Percentiles rank a stretch among this genome's conserved stretches.
Conservation (phyloP, 2,329 filamentous ascomycete genomes). For the Colletotrichum sojae region DNA sequence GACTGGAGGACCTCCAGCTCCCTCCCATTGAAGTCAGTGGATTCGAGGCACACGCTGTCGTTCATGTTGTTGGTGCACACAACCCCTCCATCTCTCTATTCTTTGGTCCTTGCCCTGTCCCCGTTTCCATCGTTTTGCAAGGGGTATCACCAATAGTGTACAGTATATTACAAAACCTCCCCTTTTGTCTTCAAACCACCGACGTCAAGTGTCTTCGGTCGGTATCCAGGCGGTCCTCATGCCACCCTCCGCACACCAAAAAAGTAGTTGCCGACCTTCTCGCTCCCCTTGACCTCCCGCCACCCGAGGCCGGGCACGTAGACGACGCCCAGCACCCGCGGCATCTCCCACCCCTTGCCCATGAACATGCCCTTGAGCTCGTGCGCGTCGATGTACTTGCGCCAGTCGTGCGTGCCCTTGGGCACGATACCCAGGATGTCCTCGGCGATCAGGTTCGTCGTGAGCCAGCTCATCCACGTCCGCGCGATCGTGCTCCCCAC, state of each 20-base stretch:
- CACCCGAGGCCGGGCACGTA: slow-evolving; percentile 94
- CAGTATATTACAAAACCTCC: slow-evolving; percentile 25
- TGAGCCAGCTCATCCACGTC: slow-evolving; percentile 89
- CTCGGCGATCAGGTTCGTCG: slow-evolving; percentile 93
- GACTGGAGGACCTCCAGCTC: neutral
- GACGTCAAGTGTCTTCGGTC: neutral
- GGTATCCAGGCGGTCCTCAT: slow-evolving; percentile 22
- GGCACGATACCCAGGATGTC: slow-evolving; percentile 90
- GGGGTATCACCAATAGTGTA: slow-evolving; percentile 33
- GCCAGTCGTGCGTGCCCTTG: slow-evolving; percentile 94
- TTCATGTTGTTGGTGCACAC: no score
- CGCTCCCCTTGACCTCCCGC: slow-evolving; percentile 85
- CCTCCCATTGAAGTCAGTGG: neutral
- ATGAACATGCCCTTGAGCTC: slow-evolving; percentile 76
- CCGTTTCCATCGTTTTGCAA: neutral
- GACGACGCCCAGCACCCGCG: slow-evolving; percentile 82
- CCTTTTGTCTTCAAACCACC: neutral
- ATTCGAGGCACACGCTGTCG: neutral
- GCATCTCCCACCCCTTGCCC: slow-evolving; percentile 71
- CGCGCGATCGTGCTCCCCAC: slow-evolving; percentile 93
- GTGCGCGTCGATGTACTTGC: slow-evolving; percentile 91
- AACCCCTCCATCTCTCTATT: no score
- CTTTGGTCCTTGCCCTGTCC: no score
- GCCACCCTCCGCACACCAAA: slow-evolving; percentile 78
- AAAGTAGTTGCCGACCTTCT: slow-evolving; percentile 95